Evolutionary conservation across 768 basidiomycete genomes (phyloP), one percentile per base, ranked within the genome.

Genomic region (Amanita phalloides): DNA sequence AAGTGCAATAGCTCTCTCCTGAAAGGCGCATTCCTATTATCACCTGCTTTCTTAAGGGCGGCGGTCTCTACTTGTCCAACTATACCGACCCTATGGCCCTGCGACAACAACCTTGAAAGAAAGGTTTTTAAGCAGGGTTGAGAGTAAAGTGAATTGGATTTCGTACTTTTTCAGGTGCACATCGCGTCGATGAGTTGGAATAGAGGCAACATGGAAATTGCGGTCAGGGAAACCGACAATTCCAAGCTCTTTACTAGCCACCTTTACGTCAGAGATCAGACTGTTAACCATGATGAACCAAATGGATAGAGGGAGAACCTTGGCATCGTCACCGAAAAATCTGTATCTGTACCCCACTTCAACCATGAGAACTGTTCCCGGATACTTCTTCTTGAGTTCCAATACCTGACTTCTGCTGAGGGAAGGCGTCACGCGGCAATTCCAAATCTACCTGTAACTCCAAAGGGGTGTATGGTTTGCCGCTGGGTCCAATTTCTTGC

Each of bases 31-130:
- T 82, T 85, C 48, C 81, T 76, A 54, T 82, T 91, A 54, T 87
- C 84, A 45, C 87, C 72, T 2, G 72, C 81, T 68, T 88, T 91
- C 70, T 94, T 94, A 45, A 94, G 72, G 0, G 91, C 91, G 14
- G 91, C 88, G 0, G 92, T 93, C 66, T 94, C 91, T 0, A 74
- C 77, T 61, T 94, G 92, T 21, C 80, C 73, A 1, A 91, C 82
- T 26, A 94, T 76, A 2, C 92, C 91, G 35, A 92, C 90, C 64
- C 86, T 84, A 62, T 90, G 72, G 0, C 90, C 91, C 53, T 78
- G 77, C 4, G 86, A 80, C 26, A 94, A 71, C 13, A 94, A 71
- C 55, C 90, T 68, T 21, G 23, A 39, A 35, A 36, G 8, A 17
- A 25, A 7, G 46, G 33, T 43, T 51, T 36, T 28, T 55, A 49